Base-by-base conservation (phyloP, 768 basidiomycete species). In the Trametes elegans region DNA sequence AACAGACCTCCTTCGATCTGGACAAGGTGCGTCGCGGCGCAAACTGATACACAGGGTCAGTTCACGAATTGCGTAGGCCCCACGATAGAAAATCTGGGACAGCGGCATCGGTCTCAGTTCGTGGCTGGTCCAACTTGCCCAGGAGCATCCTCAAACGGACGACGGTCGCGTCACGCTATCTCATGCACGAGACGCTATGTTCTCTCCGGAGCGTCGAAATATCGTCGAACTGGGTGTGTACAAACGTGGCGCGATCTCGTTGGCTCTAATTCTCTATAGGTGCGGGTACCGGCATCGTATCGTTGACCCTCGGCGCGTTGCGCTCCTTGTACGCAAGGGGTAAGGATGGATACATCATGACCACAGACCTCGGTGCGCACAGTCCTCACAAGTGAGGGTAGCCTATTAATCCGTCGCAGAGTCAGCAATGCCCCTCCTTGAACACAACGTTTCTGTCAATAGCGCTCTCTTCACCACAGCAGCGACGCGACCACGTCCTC, bases 81-180 rank as follows among this genome's bases (percentile, higher is more conserved):
- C 24, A 23, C 23, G 63, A 29, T 73, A 96, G 94, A 96, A 96
- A 92, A 80, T 96, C 49, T 97, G 94, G 94, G 93, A 96, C 67
- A 94, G 93, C 38, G 94, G 94, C 2, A 78, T 96, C 42, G 93
- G 90, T 6, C 72, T 94, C 18, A 85, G 88, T 53, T 81, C 91
- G 2, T 94, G 90, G 90, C 73, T 96, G 4, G 73, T 80, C 1
- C 66, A 55, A 26, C 70, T 75, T 56, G 59, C 66, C 72, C 49
- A 65, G 11, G 39, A 32, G 11, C 8, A 43, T 63, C 35, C 58
- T 8, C 38, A 62, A 42, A 44, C 56, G 27, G 49, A 11, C 26
- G 55, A 42, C 24, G 43, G 40, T 28, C 13, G 42, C 18, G 23
- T 26, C 27, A 26, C 27, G 36, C 5, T 52, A 57, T 14, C 55